A percentile compares a stretch with the other conserved stretches of the same genome.
These are phyloP conservation scores for Monilinia fructigena DNA, from an alignment of 2,329 filamentous ascomycete genomes.

Conservation along the genomic window DNA sequence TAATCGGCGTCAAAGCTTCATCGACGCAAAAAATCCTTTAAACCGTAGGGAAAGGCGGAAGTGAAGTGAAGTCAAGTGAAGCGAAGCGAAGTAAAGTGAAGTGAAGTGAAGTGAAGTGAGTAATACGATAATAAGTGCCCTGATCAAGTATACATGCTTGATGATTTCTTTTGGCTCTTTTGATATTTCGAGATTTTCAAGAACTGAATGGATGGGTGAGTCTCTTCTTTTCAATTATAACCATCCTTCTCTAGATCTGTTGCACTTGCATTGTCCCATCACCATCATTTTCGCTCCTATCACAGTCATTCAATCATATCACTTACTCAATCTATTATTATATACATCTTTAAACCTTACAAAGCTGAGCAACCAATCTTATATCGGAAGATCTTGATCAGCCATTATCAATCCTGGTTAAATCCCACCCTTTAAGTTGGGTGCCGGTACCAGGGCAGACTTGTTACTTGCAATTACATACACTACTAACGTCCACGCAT, in stretches of 20 bases:
- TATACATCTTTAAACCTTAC: neutral
- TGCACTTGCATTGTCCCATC: neutral
- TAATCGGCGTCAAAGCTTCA: no score
- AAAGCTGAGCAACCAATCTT: neutral
- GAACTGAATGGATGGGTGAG: neutral
- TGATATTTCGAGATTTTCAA: neutral
- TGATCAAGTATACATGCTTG: no score
- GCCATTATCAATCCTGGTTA: constrained; percentile 6
- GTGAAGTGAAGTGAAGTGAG: neutral
- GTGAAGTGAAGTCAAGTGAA: neutral
- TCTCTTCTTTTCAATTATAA: neutral
- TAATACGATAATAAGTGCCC: no score
- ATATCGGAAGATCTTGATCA: constrained; percentile 1
- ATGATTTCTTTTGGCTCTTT: no score
- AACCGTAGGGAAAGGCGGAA: neutral
- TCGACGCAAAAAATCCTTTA: no score
- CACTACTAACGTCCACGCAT: neutral
- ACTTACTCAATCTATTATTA: no score
- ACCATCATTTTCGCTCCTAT: no score
- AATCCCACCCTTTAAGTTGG: neutral
- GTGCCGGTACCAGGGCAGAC: neutral
- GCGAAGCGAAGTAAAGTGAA: neutral
- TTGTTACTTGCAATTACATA: neutral
- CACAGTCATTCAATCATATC: neutral
- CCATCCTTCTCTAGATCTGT: neutral